phyloP scores from a whole-genome alignment of 371 early-diverging fungal genomes.

The Funneliformis caledonium region DNA sequence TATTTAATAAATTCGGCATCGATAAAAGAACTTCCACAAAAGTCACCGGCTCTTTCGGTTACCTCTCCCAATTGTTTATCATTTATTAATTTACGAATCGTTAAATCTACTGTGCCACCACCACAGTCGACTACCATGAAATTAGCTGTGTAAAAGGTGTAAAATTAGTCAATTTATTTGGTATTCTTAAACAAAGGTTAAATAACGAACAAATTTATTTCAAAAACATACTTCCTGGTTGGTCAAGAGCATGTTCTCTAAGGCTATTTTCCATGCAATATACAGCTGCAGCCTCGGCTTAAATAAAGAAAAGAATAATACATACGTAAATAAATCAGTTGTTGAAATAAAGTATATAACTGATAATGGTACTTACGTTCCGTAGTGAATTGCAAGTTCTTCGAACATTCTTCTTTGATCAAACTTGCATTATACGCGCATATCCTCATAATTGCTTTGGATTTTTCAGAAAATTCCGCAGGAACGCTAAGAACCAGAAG shows the following conservation, averaged over 20 bases:
- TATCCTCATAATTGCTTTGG: slow-evolving; percentile 19
- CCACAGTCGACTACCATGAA: slow-evolving; percentile 25
- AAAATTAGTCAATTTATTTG: not conserved
- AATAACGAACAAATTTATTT: not conserved
- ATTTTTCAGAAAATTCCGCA: slow-evolving; percentile 26
- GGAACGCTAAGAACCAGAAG: slow-evolving; percentile 33
- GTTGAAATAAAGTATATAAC: not conserved
- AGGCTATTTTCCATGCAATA: not conserved
- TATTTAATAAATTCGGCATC: slow-evolving; percentile 23
- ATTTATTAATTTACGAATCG: not conserved
- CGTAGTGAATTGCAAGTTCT: slow-evolving; percentile 14
- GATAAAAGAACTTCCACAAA: slow-evolving; percentile 12
- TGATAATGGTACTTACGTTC: slow-evolving; percentile 6
- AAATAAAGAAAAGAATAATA: too few relatives aligned
- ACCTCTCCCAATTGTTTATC: not conserved
- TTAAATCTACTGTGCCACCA: slow-evolving; percentile 8
- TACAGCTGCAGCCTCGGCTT: slow-evolving; percentile 31
- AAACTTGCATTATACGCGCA: slow-evolving; percentile 17
- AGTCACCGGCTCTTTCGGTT: not conserved
- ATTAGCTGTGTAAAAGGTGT: not conserved
- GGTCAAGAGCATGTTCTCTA: not conserved
- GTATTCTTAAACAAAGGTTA: not conserved
- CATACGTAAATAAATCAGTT: too few relatives aligned
- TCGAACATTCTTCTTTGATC: not conserved
- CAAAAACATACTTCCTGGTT: not conserved